Conservation (phyloP, 352 stramenopile genomes). For the Globisporangium echinulatum region DNA sequence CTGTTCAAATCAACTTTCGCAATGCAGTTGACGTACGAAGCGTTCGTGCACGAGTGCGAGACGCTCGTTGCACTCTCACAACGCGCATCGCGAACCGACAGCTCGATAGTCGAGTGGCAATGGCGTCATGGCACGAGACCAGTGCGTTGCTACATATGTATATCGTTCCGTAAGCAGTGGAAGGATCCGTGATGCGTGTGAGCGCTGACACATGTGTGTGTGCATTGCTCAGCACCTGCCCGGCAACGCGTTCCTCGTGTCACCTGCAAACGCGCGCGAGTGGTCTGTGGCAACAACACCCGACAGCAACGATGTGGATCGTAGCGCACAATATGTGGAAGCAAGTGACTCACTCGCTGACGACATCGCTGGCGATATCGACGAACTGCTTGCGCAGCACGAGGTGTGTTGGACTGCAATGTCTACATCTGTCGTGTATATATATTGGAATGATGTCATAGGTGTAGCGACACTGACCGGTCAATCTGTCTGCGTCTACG, state of each 20-base stretch:
- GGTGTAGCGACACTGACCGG: too few species aligned
- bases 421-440: too few species aligned
- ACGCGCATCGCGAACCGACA: conserved; percentile 11
- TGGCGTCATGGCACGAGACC: conserved; percentile 47
- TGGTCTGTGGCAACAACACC: not conserved
- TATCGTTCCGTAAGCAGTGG: not conserved
- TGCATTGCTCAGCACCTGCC: conserved; percentile 33
- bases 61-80: conserved; percentile 35
- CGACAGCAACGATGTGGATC: conserved; percentile 10
- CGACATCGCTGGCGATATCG: conserved; percentile 4
- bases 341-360: not conserved
- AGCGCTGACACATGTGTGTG: not conserved
- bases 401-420: conserved; percentile 7
- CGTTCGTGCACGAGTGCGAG: conserved; percentile 42
- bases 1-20: too few species aligned
- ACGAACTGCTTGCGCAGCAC: conserved; percentile 5
- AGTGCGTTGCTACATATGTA: conserved; percentile 15
- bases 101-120: conserved; percentile 33
- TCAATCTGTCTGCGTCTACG: not conserved
- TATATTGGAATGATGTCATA: too few species aligned
- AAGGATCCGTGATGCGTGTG: too few species aligned
- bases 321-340: not conserved
- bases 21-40: conserved; percentile 33
- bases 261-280: conserved; percentile 26
- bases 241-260: conserved; percentile 65